Evolutionary conservation across 2,329 filamentous ascomycete genomes (phyloP).

Genomic region (Chaetothyriales sp.): DNA sequence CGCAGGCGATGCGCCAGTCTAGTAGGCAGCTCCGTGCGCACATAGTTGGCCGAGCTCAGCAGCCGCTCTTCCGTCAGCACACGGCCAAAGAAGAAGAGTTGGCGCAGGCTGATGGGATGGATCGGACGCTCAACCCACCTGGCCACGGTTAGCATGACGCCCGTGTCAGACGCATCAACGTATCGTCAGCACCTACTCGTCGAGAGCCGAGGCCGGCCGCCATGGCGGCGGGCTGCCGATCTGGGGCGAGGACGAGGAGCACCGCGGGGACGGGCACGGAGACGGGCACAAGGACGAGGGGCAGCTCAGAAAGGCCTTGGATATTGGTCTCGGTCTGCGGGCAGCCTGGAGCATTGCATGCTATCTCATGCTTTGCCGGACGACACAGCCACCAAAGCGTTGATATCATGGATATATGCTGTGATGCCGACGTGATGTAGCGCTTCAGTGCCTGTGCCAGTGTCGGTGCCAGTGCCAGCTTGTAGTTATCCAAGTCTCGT

Average conservation of each 20-base stretch:
- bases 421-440: not conserved
- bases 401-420: not conserved
- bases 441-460: no score
- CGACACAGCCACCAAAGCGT: not conserved
- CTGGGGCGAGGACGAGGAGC: not conserved
- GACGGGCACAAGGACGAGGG: not conserved
- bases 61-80: slow-evolving; percentile 81
- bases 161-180: not conserved
- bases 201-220: slow-evolving; percentile 45
- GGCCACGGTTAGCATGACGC: slow-evolving; percentile 15
- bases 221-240: slow-evolving; percentile 37
- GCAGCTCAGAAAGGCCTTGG: not conserved
- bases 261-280: not conserved
- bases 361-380: slow-evolving; percentile 1
- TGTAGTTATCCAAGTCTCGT: not conserved
- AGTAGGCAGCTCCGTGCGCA: slow-evolving; percentile 83
- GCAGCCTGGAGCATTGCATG: slow-evolving; percentile 14
- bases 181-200: slow-evolving; percentile 36
- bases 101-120: slow-evolving; percentile 86
- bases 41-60: slow-evolving; percentile 92
- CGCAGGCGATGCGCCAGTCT: slow-evolving; percentile 87
- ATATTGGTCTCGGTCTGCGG: slow-evolving; percentile 3
- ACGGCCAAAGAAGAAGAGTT: slow-evolving; percentile 93
- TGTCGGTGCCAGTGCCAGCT: not conserved
- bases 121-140: slow-evolving; percentile 92